Evolutionary conservation across 2,329 filamentous ascomycete species (phyloP), one percentile per base, ranked within the genome.

Genomic region (Pseudocercospora fijiensis): DNA sequence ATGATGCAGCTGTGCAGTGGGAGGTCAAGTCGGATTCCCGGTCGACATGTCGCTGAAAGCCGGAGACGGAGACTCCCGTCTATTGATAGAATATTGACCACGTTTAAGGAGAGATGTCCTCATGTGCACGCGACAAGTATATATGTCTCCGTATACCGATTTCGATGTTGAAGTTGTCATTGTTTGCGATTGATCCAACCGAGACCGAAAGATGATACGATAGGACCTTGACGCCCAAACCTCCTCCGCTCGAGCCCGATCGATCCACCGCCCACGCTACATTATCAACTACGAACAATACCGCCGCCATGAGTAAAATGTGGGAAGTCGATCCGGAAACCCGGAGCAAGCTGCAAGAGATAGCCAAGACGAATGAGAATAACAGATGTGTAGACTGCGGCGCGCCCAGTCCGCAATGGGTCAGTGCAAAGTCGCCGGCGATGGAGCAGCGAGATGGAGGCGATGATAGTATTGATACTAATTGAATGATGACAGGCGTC

Each of bases 281-380:
- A n/a, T 16, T 37, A 37, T 37, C 33, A 37, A 37, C 16, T 27
- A 49, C 33, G 52, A 61, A 37, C 58, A 58, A 64, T 30, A 52
- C 65, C 63, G 68, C 62, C 75, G 73, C 66, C 51, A 82, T 82
- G 80, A 81, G 79, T 75, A 94, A 93, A 80, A 94, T 96, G 90
- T 99, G 95, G 95, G 95, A 99, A 82, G 92, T 99, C 70, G 95
- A 99, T 79, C 95, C 95, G 56, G 94, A 98, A 83, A 98, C 94
- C 66, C 88, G 92, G 80, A 92, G 90, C 76, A 98, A 98, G 92
- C 88, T 99, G 76, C 87, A 92, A 69, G 87, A 91, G 66, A 92
- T 98, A 71, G 93, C 96, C 78, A 96, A 96, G 78, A 89, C 89
- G 71, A 89, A 92, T 71, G 88, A 89, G 71, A 99, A 99, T 80